Evolutionary conservation across 2,329 filamentous ascomycete genomes (phyloP).

Genomic region (Lasiodiplodia theobromae): DNA sequence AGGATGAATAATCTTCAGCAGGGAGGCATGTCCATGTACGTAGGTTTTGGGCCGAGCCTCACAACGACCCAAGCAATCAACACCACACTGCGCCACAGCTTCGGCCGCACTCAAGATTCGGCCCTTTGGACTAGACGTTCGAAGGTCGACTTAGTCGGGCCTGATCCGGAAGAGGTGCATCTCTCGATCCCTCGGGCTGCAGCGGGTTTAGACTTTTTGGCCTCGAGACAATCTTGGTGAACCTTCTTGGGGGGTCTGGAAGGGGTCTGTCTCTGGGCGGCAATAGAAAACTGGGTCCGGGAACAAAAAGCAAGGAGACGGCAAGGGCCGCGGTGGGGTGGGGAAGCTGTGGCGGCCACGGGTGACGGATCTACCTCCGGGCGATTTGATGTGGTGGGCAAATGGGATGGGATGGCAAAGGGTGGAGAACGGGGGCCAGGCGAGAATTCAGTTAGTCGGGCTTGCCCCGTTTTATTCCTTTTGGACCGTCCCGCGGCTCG

Average conservation of each 20-base stretch:
- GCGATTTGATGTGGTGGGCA: neutral
- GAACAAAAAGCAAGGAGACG: neutral
- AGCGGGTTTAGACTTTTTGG: slow-evolving; percentile 6
- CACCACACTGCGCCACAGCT: slow-evolving; percentile 15
- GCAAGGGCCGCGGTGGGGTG: neutral
- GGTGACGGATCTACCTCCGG: neutral
- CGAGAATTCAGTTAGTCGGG: neutral
- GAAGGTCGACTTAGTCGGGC: slow-evolving; percentile 29
- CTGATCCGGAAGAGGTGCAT: slow-evolving; percentile 24
- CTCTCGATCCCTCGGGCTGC: slow-evolving; percentile 3
- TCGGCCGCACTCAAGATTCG: slow-evolving; percentile 25
- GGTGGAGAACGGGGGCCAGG: neutral
- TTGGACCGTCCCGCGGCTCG: neutral
- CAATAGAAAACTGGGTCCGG: neutral
- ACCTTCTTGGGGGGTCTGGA: neutral
- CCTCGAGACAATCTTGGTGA: neutral
- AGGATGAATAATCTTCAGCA: neutral
- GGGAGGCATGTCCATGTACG: neutral
- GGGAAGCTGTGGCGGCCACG: neutral
- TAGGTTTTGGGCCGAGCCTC: neutral
- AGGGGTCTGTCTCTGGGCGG: neutral
- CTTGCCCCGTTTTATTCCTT: neutral
- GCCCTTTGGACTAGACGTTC: slow-evolving; percentile 28
- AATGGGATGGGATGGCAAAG: neutral
- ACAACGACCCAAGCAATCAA: neutral